Base-by-base conservation (phyloP, 2,329 filamentous ascomycete species). In the Scedosporium boydii region DNA sequence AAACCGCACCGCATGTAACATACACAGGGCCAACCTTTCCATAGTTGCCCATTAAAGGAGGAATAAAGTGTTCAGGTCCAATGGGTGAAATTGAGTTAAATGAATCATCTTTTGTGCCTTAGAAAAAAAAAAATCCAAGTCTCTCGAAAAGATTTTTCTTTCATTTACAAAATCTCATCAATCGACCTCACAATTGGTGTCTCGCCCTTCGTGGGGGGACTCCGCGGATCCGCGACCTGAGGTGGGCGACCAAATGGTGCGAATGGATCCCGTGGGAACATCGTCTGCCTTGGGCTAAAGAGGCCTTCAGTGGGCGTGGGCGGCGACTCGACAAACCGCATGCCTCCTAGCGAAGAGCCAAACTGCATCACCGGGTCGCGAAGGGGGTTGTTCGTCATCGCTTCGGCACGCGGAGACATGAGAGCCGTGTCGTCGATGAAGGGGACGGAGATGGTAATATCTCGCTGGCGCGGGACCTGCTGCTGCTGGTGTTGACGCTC, bases 121-220 rank as follows among this genome's bases (percentile, higher is more conserved):
- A 34, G 29, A 3, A 34, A 34, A 34, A 34, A 9, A 34, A 34
- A 9, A 34, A 5, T 34, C 29, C 29, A 34, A 9, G 29, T 34
- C 29, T 6, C 29, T 6, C 29, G n/a, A 34, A 34, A 34, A 34
- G 29, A 34, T 34, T 10, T 10, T 34, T 9, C 29, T 34, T 34
- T 34, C 9, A 10, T 34, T 78, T 80, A 92, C 73, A 93, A 77
- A 60, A 91, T 78, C 69, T 92, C 89, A 71, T 90, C 87, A 69
- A 93, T 93, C 63, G 87, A 92, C 63, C 89, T 81, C 60, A 87
- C 85, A 64, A 93, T 92, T 3, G 89, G 88, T 63, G 85, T 86
- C 71, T 89, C 87, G 46, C 89, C 89, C 69, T 83, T 85, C 12
- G 87, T 89, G 0, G 88, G 87, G 16, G 89, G 89, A 71, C 89